Base-by-base conservation (phyloP, 768 basidiomycete species). In the Fomitopsis serialis region DNA sequence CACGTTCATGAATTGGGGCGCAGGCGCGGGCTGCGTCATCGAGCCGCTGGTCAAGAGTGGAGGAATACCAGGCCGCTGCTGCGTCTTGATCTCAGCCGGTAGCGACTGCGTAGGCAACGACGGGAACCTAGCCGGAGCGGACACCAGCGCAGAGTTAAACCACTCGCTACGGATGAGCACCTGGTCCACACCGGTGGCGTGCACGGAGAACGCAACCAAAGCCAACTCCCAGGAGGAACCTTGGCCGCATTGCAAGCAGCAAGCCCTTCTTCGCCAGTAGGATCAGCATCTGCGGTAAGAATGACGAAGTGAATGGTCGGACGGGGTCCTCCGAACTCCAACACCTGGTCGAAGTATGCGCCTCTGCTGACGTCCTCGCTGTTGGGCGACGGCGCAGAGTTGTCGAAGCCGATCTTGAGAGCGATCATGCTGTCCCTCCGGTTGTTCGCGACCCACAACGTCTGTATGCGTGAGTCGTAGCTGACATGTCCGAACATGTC, bases 221-320 rank as follows among this genome's bases (percentile, higher is more conserved):
- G 89, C 88, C 35, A 92, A 73, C 58, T 91, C 86, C 37, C 85
- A 1, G 85, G 81, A 6, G 78, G 75, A 5, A 91, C 76, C 62
- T 91, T 91, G 2, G 89, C 89, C 2, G 89, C 89, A 21, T 89
- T 76, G 58, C 89, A 92, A 6, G 89, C 89, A 10, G 89, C 89
- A 61, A 85, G 82, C 0, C 89, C 88, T 66, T 92, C 89, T 50
- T 87, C 85, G 13, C 89, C 89, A 53, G 80, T 78, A 2, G 89
- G 89, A 67, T 92, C 90, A 3, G 87, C 84, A 61, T 92, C 89
- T 2, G 84, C 87, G 2, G 88, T 89, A 42, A 93, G 77, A 51
- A 93, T 90, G 60, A 92, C 89, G 65, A 93, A 91, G 66, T 92
- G 88, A 52, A 93, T 92, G 2, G 90, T 90, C 10, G 90, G 79